Conservation (phyloP, 257 asterid species). For the Plantago elongata region DNA sequence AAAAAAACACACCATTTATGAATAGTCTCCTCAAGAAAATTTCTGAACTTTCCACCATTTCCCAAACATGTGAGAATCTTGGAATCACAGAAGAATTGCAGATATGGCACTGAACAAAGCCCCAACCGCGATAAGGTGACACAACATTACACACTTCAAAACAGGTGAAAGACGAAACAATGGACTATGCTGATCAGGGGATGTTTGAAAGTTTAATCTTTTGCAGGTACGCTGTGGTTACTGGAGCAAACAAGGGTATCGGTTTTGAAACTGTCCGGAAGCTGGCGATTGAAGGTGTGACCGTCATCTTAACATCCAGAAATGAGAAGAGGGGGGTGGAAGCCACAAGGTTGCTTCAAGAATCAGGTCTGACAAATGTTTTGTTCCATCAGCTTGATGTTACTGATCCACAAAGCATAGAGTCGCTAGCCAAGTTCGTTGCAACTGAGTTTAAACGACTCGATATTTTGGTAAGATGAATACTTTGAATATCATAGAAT, state of each 20-base stretch:
- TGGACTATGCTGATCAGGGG: background rate
- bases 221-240: background rate
- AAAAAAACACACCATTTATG: too few species aligned
- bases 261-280: slow-evolving; percentile 22
- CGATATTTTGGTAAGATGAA: slow-evolving; percentile 53
- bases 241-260: too few species aligned
- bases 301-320: slow-evolving; percentile 62
- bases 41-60: background rate
- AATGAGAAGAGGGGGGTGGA: slow-evolving; percentile 48
- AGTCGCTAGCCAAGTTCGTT: slow-evolving; percentile 38
- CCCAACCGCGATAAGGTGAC: background rate
- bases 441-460: background rate
- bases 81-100: background rate
- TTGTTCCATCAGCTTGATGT: slow-evolving; percentile 77
- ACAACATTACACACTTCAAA: too few species aligned
- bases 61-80: background rate
- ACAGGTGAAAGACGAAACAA: too few species aligned
- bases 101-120: background rate
- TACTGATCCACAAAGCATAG: slow-evolving; percentile 48
- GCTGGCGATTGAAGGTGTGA: slow-evolving; percentile 57
- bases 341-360: slow-evolving; percentile 43
- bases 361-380: slow-evolving; percentile 57
- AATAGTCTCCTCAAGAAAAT: background rate
- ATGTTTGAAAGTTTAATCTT: background rate
- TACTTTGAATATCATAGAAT: background rate